Percentiles rank a stretch among this genome's conserved stretches.
phyloP scores from a whole-genome alignment of 257 asterid species.

The Fraxinus pennsylvanica region DNA sequence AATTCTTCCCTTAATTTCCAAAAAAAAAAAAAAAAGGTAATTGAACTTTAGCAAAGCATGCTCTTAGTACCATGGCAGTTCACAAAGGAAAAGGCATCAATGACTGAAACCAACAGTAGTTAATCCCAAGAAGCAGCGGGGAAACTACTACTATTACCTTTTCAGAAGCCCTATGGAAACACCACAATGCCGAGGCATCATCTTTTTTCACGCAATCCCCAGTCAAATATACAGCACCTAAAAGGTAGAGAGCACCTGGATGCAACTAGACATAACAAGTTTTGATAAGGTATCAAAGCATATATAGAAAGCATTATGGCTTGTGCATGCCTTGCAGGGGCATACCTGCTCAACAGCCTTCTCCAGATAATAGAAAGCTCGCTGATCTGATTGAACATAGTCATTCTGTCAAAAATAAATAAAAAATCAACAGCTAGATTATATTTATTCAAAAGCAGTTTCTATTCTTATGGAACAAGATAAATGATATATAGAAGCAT shows the following conservation, averaged over 20 bases:
- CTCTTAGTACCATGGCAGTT: background rate
- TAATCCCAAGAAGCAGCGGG: slow-evolving; percentile 21
- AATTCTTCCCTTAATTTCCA: background rate
- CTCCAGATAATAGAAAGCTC: slow-evolving; percentile 81
- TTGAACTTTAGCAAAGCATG: background rate
- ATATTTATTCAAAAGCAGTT: slow-evolving; percentile 1
- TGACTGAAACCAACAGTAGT: slow-evolving; percentile 1
- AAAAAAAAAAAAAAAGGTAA: background rate
- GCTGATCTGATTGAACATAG: slow-evolving; percentile 82
- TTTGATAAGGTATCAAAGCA: slow-evolving; percentile 24
- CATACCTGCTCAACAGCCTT: slow-evolving; percentile 90
- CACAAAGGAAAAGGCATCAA: slow-evolving; percentile 6
- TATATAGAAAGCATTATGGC: background rate
- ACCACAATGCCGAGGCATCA: slow-evolving; percentile 84
- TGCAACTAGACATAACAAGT: slow-evolving; percentile 57
- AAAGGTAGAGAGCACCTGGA: slow-evolving; percentile 91
- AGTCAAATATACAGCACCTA: slow-evolving; percentile 85
- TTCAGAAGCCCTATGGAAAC: slow-evolving; percentile 93
- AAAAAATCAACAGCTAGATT: background rate
- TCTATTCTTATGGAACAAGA: slow-evolving; percentile 14
- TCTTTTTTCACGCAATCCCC: slow-evolving; percentile 95
- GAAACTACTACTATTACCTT: slow-evolving; percentile 49
- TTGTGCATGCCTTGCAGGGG: slow-evolving; percentile 16
- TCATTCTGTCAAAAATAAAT: slow-evolving; percentile 52
- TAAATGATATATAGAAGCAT: slow-evolving; percentile 9